Conservation (phyloP, 2,329 filamentous ascomycete species). For the Alternaria conjuncta region DNA sequence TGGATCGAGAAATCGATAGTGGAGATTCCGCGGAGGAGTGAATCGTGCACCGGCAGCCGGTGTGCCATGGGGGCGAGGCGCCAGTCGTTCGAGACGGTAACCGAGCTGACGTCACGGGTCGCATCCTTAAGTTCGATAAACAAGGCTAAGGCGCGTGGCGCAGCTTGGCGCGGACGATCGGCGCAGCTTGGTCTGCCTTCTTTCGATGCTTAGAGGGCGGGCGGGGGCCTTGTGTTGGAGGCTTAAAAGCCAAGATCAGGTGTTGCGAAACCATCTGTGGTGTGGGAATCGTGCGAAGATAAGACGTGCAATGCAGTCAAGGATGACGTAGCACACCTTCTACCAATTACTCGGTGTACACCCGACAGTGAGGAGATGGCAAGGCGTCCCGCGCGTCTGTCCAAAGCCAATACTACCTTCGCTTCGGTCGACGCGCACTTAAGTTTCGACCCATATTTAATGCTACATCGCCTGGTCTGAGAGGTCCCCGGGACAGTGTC, state of each 20-base stretch:
- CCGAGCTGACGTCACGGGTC: conserved; percentile 16
- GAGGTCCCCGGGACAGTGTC: conserved; percentile 7
- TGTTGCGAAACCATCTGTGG: not conserved
- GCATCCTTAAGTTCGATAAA: not conserved
- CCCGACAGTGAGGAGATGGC: not conserved
- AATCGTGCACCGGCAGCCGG: not conserved
- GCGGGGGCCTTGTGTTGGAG: conserved; percentile 1
- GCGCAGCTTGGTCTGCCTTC: conserved; percentile 16
- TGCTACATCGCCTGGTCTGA: conserved; percentile 13
- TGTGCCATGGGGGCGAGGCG: conserved; percentile 1
- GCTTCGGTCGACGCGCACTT: conserved; percentile 11
- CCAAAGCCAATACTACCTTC: not conserved
- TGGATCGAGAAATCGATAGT: conserved; percentile 6
- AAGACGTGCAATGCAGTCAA: not conserved
- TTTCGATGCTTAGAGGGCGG: conserved; percentile 6
- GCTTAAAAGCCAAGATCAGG: conserved; percentile 2
- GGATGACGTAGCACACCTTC: not conserved
- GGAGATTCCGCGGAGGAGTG: not conserved
- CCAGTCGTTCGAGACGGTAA: not conserved
- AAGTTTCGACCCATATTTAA: conserved; percentile 19
- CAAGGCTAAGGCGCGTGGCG: conserved; percentile 15
- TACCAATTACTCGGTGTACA: not conserved
- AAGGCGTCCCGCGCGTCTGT: not conserved
- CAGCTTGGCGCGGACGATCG: conserved; percentile 17
- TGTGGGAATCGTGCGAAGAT: not conserved